Evolutionary conservation across 345 rosid species (phyloP).

Genomic region (Populus tremula): DNA sequence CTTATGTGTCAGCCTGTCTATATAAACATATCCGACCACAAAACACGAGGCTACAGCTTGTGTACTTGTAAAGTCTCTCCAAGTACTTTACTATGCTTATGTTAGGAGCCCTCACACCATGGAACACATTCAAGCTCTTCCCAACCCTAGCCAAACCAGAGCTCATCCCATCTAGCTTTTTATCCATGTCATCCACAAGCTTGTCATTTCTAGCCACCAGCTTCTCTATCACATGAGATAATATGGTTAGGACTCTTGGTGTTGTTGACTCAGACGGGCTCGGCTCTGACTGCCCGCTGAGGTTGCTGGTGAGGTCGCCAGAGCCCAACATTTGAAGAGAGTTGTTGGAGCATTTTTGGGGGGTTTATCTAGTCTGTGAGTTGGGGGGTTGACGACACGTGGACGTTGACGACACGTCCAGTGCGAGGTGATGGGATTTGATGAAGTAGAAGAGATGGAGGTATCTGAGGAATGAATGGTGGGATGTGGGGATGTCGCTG

Average conservation of each 20-base stretch:
- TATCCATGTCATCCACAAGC: slow-evolving; percentile 37
- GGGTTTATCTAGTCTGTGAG: slow-evolving; percentile 16
- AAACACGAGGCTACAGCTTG: slow-evolving; percentile 86
- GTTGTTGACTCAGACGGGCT: slow-evolving; percentile 35
- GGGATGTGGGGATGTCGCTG: neutral
- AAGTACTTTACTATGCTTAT: slow-evolving; percentile 76
- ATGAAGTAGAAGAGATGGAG: too few species aligned
- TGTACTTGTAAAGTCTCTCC: slow-evolving; percentile 82
- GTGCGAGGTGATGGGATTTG: neutral
- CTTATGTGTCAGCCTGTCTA: slow-evolving; percentile 68
- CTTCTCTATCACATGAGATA: slow-evolving; percentile 62
- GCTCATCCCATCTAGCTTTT: slow-evolving; percentile 12
- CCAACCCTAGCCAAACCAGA: slow-evolving; percentile 27
- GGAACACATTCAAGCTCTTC: slow-evolving; percentile 67
- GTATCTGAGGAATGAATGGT: neutral
- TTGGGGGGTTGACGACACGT: slow-evolving; percentile 29
- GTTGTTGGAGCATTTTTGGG: neutral
- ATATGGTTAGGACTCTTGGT: slow-evolving; percentile 68
- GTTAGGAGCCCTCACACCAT: slow-evolving; percentile 69
- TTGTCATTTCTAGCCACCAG: slow-evolving; percentile 71
- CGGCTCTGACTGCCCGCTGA: slow-evolving; percentile 30
- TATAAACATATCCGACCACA: slow-evolving; percentile 75
- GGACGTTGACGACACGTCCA: slow-evolving; percentile 6
- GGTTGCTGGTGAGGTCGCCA: slow-evolving; percentile 23
- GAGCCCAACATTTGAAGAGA: slow-evolving; percentile 38